These are phyloP conservation scores for Calycina herbarum DNA, from an alignment of 2,329 filamentous ascomycete genomes.

Conservation along the genomic window DNA sequence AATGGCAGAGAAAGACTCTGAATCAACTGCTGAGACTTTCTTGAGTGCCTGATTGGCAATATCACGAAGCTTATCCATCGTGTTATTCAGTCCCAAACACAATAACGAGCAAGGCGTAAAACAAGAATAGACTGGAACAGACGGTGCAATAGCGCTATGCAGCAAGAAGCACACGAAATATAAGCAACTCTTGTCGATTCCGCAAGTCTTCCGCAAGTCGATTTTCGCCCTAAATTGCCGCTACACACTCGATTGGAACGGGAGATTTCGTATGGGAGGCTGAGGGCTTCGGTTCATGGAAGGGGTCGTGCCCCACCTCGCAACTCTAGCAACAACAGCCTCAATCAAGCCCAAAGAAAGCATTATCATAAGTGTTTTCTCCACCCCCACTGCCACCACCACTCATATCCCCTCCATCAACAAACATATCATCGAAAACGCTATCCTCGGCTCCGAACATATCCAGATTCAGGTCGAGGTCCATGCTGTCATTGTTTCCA, in stretches of 20 bases:
- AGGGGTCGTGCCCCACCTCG: not conserved
- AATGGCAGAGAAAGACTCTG: not conserved
- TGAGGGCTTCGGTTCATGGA: not conserved
- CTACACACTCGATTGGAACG: not conserved
- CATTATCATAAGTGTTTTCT: constrained; percentile 32
- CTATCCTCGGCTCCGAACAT: constrained; percentile 41
- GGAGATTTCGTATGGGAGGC: not conserved
- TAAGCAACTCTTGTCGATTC: too few species aligned
- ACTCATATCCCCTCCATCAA: constrained; percentile 26
- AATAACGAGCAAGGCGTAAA: not conserved
- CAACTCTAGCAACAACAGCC: not conserved
- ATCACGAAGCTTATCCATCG: not conserved
- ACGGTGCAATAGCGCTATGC: not conserved
- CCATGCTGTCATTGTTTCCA: constrained; percentile 33
- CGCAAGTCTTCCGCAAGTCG: too few species aligned
- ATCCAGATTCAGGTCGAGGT: constrained; percentile 54
- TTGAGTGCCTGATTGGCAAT: not conserved
- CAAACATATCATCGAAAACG: constrained; percentile 37
- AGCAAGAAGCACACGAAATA: not conserved
- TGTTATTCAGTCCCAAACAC: not conserved
- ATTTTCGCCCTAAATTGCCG: not conserved
- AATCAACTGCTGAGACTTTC: not conserved
- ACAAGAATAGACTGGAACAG: not conserved
- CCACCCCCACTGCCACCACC: constrained; percentile 32
- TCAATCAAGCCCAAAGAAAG: constrained; percentile 32